phyloP scores from a whole-genome alignment of 2,329 filamentous ascomycete genomes.

The Scortechinia acanthostroma region DNA sequence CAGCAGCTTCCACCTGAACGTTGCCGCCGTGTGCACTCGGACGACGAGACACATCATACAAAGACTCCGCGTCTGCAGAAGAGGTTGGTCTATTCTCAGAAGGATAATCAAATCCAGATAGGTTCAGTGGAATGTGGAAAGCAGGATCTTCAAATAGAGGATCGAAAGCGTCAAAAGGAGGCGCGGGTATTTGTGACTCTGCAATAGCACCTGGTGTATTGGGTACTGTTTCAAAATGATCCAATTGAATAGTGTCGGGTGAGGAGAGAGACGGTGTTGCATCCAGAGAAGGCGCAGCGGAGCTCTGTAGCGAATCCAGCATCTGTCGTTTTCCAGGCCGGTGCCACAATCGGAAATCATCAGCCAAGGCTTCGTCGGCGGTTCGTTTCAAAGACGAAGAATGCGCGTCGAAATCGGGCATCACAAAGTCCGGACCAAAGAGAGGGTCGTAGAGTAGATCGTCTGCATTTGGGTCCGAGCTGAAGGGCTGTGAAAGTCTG shows the following conservation, averaged over 20 bases:
- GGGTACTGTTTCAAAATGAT: neutral
- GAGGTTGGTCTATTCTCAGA: no score
- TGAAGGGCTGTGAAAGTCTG: no score
- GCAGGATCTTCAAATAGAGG: neutral
- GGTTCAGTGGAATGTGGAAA: no score
- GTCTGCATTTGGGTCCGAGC: no score
- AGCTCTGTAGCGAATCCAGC: neutral
- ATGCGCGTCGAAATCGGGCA: neutral
- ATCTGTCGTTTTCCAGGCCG: neutral
- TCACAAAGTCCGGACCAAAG: constrained; percentile 4
- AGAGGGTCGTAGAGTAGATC: constrained; percentile 6
- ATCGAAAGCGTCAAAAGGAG: neutral
- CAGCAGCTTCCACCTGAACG: no score
- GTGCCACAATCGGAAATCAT: neutral
- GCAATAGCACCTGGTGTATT: neutral
- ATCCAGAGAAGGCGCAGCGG: neutral
- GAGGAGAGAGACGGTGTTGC: neutral
- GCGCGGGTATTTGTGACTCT: neutral
- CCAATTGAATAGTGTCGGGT: neutral
- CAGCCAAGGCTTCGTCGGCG: neutral
- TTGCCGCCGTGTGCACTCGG: no score
- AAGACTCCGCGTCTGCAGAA: no score
- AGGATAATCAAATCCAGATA: no score
- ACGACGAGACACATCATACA: no score
- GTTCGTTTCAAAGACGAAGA: neutral